These are phyloP conservation scores for Alternaria gaisen DNA, from an alignment of 2,329 filamentous ascomycete species.

Conservation along the genomic window DNA sequence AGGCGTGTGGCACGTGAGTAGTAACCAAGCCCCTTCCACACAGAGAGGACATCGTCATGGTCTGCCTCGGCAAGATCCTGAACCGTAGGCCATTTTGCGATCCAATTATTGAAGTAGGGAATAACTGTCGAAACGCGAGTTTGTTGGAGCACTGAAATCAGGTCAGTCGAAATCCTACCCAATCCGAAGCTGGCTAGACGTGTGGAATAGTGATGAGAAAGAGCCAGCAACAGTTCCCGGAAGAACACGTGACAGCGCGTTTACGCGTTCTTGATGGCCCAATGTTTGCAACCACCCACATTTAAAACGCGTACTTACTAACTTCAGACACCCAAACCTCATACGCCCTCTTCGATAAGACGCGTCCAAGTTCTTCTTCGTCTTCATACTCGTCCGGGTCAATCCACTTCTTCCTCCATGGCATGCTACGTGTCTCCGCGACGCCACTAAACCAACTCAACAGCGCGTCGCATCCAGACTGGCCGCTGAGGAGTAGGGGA, in stretches of 20 bases:
- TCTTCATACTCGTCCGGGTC: conserved; percentile 51
- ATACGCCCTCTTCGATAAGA: conserved; percentile 66
- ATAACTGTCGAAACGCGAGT: conserved; percentile 70
- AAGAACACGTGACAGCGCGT: conserved; percentile 29
- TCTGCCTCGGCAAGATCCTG: conserved; percentile 63
- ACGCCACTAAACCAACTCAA: conserved; percentile 45
- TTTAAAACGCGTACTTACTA: conserved; percentile 48
- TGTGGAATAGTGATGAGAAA: neutral
- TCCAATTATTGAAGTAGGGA: conserved; percentile 71
- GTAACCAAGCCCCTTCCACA: conserved; percentile 70
- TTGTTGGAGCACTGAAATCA: conserved; percentile 66
- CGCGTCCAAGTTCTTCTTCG: conserved; percentile 43
- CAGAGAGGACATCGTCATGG: conserved; percentile 65
- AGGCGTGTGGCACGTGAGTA: conserved; percentile 71
- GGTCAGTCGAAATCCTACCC: neutral
- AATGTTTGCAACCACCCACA: neutral
- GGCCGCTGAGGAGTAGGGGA: conserved; percentile 36
- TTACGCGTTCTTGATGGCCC: neutral
- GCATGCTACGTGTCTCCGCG: conserved; percentile 46
- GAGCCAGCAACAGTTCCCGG: neutral
- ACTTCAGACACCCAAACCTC: conserved; percentile 74
- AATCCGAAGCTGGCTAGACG: neutral
- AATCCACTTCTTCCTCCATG: conserved; percentile 65
- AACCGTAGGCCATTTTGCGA: conserved; percentile 67
- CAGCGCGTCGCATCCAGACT: conserved; percentile 27